phyloP scores from a whole-genome alignment of 108 stramenopile genomes.

The Cyclotella cryptica region DNA sequence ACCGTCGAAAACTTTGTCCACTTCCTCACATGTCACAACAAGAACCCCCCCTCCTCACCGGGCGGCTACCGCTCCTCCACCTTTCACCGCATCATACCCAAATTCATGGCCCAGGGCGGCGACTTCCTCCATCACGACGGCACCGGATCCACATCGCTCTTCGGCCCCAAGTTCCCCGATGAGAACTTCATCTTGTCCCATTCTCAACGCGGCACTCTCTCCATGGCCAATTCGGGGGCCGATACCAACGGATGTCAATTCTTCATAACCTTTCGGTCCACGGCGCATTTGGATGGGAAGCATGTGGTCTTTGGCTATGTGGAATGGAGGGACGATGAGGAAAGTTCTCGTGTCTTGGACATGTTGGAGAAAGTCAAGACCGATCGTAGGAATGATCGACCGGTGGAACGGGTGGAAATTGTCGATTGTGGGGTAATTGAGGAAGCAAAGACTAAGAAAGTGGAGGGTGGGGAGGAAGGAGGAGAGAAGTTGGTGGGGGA shows the following conservation, averaged over 20 bases:
- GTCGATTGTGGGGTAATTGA: slow-evolving; percentile 70
- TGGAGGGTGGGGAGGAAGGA: slow-evolving; percentile 21
- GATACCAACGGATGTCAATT: slow-evolving; percentile 93
- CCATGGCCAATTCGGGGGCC: slow-evolving; percentile 91
- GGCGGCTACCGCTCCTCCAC: slow-evolving; percentile 54
- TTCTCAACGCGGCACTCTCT: slow-evolving; percentile 68
- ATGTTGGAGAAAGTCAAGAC: slow-evolving; percentile 78
- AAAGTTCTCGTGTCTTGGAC: slow-evolving; percentile 73
- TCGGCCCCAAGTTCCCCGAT: slow-evolving; percentile 81
- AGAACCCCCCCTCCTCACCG: not conserved
- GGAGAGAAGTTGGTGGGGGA: slow-evolving; percentile 40
- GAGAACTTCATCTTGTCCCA: slow-evolving; percentile 83
- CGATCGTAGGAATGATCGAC: slow-evolving; percentile 56
- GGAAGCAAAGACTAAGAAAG: slow-evolving; percentile 33
- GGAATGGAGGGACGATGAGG: slow-evolving; percentile 69
- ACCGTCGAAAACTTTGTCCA: slow-evolving; percentile 55
- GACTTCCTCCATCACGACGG: slow-evolving; percentile 93
- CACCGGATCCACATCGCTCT: slow-evolving; percentile 79
- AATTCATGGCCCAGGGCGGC: slow-evolving; percentile 97
- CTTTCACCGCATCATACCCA: slow-evolving; percentile 94
- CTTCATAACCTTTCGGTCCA: slow-evolving; percentile 81
- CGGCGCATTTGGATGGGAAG: slow-evolving; percentile 89
- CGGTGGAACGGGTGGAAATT: slow-evolving; percentile 55
- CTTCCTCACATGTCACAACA: slow-evolving; percentile 32
- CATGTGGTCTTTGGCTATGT: slow-evolving; percentile 95